Evolutionary conservation across 257 asterid genomes (phyloP), one percentile per base, ranked within the genome.

Genomic region (Marsdenia floribunda): DNA sequence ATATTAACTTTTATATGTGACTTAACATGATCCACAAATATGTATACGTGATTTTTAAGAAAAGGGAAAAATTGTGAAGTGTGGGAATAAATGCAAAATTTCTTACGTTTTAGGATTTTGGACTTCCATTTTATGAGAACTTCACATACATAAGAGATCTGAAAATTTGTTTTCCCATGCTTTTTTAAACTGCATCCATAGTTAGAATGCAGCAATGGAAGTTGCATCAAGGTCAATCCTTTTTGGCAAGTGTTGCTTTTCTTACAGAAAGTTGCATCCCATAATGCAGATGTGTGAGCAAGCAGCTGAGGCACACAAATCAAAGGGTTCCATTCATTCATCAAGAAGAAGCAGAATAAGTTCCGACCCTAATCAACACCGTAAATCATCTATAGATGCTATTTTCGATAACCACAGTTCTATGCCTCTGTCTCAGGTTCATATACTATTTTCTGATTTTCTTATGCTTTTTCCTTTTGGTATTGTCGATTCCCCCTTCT

Each of bases 251-350:
- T 76, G 60, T 14, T 60, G 64, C 61, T 72, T 70, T 69, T 44
- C 35, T 70, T 72, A 60, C n/a, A 44, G 47, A 26, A 42, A n/a
- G 44, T 49, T 78, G 40, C 44, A 50, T 75, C 73, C 58, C 22
- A 74, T 54, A 71, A 49, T 82, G 82, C 82, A 94, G 99, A 92
- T 92, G 91, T 94, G 99, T 79, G 99, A 92, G 82, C 98, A 83
- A 87, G 99, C 98, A 63, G 98, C 98, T 58, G 99, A 92, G 84
- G 96, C 98, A 50, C 97, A 94, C 91, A 94, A 88, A 85, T 92
- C 98, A 82, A 92, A 90, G 87, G 99, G 97, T 73, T 87, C 85
- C 78, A 71, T 83, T 53, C 97, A 86, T 76, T 86, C 93, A 19
- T 90, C 95, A 55, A 88, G 99, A 82, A 85, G 89, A 86, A 86